A percentile compares a stretch with the other conserved stretches of the same genome.
phyloP scores from a whole-genome alignment of 768 basidiomycete genomes.

The Favolaschia claudopus region DNA sequence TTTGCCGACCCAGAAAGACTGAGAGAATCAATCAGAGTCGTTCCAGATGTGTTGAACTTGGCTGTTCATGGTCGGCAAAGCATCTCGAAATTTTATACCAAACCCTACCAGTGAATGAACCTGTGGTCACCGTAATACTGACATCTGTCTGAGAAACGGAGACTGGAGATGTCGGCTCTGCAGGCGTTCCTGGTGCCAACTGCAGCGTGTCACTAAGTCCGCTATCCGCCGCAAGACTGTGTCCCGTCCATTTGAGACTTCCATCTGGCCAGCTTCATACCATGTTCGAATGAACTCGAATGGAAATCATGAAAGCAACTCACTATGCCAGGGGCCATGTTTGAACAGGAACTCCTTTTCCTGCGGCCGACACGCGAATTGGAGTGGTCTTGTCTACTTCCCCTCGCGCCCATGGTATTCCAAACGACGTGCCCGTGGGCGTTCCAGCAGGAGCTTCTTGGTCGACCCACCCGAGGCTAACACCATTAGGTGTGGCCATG shows the following conservation, averaged over 20 bases:
- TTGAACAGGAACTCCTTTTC: conserved; percentile 36
- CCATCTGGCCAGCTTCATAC: conserved; percentile 46
- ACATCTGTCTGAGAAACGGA: conserved; percentile 34
- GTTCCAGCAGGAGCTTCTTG: conserved; percentile 34
- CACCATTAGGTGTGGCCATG: conserved; percentile 29
- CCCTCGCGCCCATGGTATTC: conserved; percentile 46
- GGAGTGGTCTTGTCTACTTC: conserved; percentile 46
- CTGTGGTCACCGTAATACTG: conserved; percentile 41
- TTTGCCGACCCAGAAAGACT: conserved; percentile 36
- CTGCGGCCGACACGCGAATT: conserved; percentile 29
- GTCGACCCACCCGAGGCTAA: conserved; percentile 44
- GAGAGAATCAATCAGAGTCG: conserved; percentile 39
- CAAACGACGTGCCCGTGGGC: conserved; percentile 45
- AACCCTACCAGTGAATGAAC: conserved; percentile 39
- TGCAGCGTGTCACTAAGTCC: conserved; percentile 32
- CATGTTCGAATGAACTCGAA: neutral
- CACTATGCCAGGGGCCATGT: conserved; percentile 49
- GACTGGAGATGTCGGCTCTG: conserved; percentile 41
- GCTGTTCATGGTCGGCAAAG: conserved; percentile 22
- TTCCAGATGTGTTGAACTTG: conserved; percentile 41
- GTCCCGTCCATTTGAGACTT: conserved; percentile 48
- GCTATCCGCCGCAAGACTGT: conserved; percentile 40
- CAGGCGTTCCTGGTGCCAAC: conserved; percentile 40
- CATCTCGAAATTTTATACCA: neutral
- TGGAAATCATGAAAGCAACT: conserved; percentile 9